These are phyloP conservation scores for Kodamaea derodonti DNA, from an alignment of 1,139 yeast genomes.

Conservation along the genomic window DNA sequence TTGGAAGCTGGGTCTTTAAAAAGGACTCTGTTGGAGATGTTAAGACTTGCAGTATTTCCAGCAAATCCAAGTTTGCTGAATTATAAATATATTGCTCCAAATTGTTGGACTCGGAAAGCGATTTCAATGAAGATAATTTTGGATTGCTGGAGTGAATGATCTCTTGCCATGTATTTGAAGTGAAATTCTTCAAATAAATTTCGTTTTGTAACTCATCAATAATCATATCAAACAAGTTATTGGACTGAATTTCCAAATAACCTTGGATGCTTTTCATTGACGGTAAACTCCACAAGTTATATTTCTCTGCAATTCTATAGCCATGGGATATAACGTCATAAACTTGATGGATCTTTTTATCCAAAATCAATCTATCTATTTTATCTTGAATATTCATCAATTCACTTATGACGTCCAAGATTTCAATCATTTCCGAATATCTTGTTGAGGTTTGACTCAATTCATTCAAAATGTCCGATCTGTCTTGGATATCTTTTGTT, in stretches of 20 bases:
- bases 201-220: constrained; percentile 75
- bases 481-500: constrained; percentile 48
- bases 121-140: constrained; percentile 33
- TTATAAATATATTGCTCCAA: constrained; percentile 55
- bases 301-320: constrained; percentile 51
- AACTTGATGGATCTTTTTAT: constrained; percentile 67
- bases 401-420: constrained; percentile 65
- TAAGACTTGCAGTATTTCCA: constrained; percentile 48
- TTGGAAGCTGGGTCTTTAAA: constrained; percentile 28
- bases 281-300: constrained; percentile 59
- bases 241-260: constrained; percentile 62
- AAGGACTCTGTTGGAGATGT: constrained; percentile 42
- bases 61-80: constrained; percentile 55
- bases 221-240: constrained; percentile 62
- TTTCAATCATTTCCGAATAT: constrained; percentile 67
- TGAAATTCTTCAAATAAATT: constrained; percentile 54
- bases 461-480: constrained; percentile 57
- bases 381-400: constrained; percentile 57
- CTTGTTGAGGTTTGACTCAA: constrained; percentile 60
- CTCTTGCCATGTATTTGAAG: constrained; percentile 23
- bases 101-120: constrained; percentile 39
- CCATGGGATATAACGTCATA: constrained; percentile 60
- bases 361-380: constrained; percentile 62
- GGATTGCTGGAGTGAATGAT: constrained; percentile 25
- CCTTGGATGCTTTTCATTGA: constrained; percentile 55